Base-by-base conservation (phyloP, 2,329 filamentous ascomycete genomes). In the Pseudonectria buxi region DNA sequence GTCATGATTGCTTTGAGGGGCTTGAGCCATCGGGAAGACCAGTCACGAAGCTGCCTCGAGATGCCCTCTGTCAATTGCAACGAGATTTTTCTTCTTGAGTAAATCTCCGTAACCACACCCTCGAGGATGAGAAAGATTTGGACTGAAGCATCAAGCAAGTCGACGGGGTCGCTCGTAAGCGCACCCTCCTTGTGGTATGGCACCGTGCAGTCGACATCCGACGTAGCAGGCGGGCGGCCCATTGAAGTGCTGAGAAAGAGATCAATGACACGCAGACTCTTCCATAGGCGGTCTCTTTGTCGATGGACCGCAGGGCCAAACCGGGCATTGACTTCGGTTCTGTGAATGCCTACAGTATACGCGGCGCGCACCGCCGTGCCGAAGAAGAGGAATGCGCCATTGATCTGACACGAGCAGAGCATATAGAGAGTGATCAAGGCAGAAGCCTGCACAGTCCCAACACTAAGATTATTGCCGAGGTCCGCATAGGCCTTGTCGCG, bases 321-420 rank as follows among this genome's bases (percentile, higher is more conserved):
- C 0, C 71, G 62, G 1, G 64, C 61, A 41, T 75, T 76, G 14
- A 75, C 69, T 32, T 74, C 71, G 1, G 68, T 71, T 3, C 72
- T 58, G 41, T 76, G 72, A 5, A 74, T 55, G 0, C 72, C 72
- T 11, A 75, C 65, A 0, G 70, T 69, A 38, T 74, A 73, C 0
- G 70, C 71, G 1, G 71, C 68, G 3, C 72, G 62, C 0, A 67
- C 71, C 0, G 71, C 68, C 6, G 74, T 66, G 7, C 71, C 72
- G 13, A 74, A 74, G 49, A 73, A 70, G 3, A 76, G 49, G 31
- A 73, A 76, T 0, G 69, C 69, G 2, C 69, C 69, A 37, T 73
- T 75, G 48, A 74, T 72, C 47, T 74, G 71, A 34, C 69, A 74
- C 4, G 71, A 65, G 18, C 67, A 66, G 4, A 74, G 66, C 66